Percentiles rank a stretch among this genome's conserved stretches.
Conservation (phyloP, 371 early-diverging fungal species). For the Blastocladiella emersonii region DNA sequence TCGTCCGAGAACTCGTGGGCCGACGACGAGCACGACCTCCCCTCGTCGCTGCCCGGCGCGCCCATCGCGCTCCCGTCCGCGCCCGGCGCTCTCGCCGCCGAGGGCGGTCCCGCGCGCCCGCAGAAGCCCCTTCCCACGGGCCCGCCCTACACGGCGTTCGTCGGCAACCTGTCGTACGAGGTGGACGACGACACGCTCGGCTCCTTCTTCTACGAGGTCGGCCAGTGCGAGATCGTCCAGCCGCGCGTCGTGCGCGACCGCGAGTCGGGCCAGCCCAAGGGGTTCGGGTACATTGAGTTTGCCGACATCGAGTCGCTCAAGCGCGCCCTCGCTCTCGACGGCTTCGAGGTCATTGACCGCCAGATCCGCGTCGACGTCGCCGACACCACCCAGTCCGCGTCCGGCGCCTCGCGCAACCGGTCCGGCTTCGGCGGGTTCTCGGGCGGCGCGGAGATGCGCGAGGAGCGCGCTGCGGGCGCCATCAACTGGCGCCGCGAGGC, state of each 20-base stretch:
- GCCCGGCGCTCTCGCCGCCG: too few species aligned
- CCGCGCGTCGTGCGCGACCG: constrained; percentile 59
- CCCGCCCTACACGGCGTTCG: constrained; percentile 74
- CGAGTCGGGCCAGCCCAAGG: constrained; percentile 60
- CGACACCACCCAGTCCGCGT: constrained; percentile 47
- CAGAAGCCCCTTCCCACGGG: constrained; percentile 41
- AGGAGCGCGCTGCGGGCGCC: constrained; percentile 23
- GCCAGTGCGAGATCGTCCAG: constrained; percentile 35
- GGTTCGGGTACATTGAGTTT: constrained; percentile 90
- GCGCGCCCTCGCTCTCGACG: constrained; percentile 53
- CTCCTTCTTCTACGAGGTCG: constrained; percentile 37
- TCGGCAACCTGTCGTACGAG: constrained; percentile 80
- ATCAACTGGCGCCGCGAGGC: constrained; percentile 34
- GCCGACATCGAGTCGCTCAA: constrained; percentile 63
- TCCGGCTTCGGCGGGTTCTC: constrained; percentile 4
- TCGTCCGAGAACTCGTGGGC: not conserved
- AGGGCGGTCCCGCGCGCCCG: not conserved
- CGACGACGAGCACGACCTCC: not conserved
- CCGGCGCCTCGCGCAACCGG: not conserved
- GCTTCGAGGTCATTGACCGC: constrained; percentile 49
- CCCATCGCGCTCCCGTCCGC: not conserved
- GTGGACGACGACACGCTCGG: constrained; percentile 56
- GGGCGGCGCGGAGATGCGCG: constrained; percentile 15
- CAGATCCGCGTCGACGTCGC: constrained; percentile 71
- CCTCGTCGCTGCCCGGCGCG: not conserved